These are phyloP conservation scores for Sarocladium strictum DNA, from an alignment of 2,329 filamentous ascomycete genomes.

Conservation along the genomic window DNA sequence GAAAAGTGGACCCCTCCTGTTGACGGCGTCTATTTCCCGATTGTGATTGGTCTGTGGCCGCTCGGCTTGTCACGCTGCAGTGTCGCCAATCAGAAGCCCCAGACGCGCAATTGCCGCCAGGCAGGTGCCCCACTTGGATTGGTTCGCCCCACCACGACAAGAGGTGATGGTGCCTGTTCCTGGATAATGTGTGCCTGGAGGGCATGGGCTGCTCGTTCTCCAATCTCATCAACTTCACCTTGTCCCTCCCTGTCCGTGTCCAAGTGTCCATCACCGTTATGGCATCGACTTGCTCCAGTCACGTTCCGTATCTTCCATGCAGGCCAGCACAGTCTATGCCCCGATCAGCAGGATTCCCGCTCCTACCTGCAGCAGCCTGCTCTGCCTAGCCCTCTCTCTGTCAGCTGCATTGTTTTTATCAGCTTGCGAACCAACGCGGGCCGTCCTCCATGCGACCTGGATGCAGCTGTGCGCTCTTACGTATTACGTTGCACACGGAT, in stretches of 20 bases:
- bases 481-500: slow-evolving; percentile 1
- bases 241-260: neutral
- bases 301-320: neutral
- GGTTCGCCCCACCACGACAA: neutral
- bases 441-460: neutral
- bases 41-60: neutral
- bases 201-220: neutral
- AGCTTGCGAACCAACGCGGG: slow-evolving; percentile 4
- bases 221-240: neutral
- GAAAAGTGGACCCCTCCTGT: neutral
- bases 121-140: neutral
- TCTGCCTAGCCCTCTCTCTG: neutral
- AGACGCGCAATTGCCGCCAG: slow-evolving; percentile 8
- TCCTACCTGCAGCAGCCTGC: neutral
- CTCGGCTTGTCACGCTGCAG: slow-evolving; percentile 4
- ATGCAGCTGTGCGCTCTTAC: neutral
- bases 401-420: neutral
- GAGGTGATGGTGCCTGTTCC: neutral
- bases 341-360: slow-evolving; percentile 4
- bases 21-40: slow-evolving; percentile 1
- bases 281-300: neutral
- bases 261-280: neutral
- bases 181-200: neutral
- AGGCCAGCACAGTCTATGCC: neutral
- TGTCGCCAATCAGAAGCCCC: slow-evolving; percentile 1